A percentile compares a stretch with the other conserved stretches of the same genome.
Evolutionary conservation across 768 basidiomycete genomes (phyloP).

Genomic region (Holtermannia corniformis): DNA sequence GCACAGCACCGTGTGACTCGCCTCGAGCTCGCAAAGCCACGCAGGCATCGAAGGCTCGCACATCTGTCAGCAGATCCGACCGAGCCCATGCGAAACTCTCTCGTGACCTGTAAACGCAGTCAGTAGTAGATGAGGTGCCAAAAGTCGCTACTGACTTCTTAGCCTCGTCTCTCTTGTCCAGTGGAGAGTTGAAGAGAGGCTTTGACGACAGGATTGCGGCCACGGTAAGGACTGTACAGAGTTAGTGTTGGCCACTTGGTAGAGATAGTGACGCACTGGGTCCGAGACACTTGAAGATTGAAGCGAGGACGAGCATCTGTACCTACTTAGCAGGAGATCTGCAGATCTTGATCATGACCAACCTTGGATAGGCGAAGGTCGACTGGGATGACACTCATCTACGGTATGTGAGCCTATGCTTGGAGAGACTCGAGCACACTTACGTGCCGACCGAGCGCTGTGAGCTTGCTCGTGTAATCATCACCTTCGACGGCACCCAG

Average conservation of each 20-base stretch:
- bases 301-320: conserved; percentile 73
- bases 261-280: conserved; percentile 47
- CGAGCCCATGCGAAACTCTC: conserved; percentile 58
- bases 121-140: too few relatives aligned
- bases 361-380: conserved; percentile 73
- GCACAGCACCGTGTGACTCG: conserved; percentile 50
- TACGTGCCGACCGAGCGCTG: conserved; percentile 73
- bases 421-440: conserved; percentile 38
- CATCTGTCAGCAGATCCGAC: conserved; percentile 78
- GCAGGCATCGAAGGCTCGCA: conserved; percentile 55
- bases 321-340: conserved; percentile 25
- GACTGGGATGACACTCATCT: conserved; percentile 70
- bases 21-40: conserved; percentile 46
- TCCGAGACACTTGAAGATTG: conserved; percentile 71
- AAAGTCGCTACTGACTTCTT: conserved; percentile 50
- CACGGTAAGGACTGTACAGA: conserved; percentile 55
- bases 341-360: not conserved
- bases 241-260: not conserved
- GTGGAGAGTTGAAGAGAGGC: conserved; percentile 69
- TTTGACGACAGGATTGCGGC: conserved; percentile 78
- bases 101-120: conserved; percentile 44
- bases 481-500: conserved; percentile 65
- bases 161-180: conserved; percentile 75
- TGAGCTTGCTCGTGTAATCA: conserved; percentile 48
- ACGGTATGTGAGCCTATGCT: not conserved